Conservation (phyloP, 441 rosid genomes). For the Populus hybrid region DNA sequence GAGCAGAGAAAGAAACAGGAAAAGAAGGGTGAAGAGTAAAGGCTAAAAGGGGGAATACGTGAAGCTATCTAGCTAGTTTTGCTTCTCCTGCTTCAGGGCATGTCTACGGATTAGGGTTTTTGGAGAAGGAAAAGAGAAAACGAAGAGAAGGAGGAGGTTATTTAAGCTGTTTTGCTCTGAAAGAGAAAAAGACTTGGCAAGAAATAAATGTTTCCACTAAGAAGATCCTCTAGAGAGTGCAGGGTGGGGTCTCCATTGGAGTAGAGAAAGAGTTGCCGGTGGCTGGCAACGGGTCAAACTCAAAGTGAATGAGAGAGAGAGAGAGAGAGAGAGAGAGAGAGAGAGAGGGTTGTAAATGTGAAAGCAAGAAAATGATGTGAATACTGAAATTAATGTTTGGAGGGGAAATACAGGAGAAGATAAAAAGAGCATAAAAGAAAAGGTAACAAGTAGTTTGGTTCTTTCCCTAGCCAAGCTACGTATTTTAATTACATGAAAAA, state of each 20-base stretch:
- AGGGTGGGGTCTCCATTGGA: conserved; percentile 51
- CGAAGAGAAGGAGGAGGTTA: conserved; percentile 23
- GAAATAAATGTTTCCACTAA: conserved; percentile 35
- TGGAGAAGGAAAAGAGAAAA: conserved; percentile 22
- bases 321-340: conserved; percentile 20
- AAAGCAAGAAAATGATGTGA: conserved; percentile 37
- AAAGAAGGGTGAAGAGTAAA: conserved; percentile 8
- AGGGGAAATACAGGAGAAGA: background rate
- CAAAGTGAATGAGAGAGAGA: conserved; percentile 38
- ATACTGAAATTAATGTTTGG: conserved; percentile 3
- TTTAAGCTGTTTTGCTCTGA: conserved; percentile 18
- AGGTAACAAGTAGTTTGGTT: background rate
- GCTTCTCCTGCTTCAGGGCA: background rate
- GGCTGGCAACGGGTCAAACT: conserved; percentile 90
- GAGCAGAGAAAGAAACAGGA: conserved; percentile 14
- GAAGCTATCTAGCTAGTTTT: background rate
- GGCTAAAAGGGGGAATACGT: background rate
- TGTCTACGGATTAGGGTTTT: conserved; percentile 47
- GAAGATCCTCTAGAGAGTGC: conserved; percentile 52
- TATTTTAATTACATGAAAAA: background rate
- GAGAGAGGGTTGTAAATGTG: conserved; percentile 36
- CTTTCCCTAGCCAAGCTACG: background rate
- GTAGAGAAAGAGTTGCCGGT: conserved; percentile 48
- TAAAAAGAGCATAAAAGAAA: background rate
- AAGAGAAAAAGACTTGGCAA: conserved; percentile 4